These are phyloP conservation scores for Trametes sanguinea DNA, from an alignment of 768 basidiomycete species.

Conservation along the genomic window DNA sequence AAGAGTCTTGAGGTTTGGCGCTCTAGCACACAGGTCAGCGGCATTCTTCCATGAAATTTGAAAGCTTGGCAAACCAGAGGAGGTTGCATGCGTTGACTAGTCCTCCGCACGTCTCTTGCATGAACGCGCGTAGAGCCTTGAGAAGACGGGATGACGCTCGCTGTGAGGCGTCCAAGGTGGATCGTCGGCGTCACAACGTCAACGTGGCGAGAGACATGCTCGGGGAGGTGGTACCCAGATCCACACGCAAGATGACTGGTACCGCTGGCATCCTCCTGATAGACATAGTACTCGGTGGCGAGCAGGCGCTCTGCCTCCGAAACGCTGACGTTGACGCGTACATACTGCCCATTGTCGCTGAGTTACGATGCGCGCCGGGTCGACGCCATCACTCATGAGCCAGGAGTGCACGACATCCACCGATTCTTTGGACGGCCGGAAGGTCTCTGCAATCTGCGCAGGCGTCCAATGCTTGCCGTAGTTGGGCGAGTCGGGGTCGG, in stretches of 20 bases:
- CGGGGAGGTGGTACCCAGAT: constrained; percentile 63
- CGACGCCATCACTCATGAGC: constrained; percentile 46
- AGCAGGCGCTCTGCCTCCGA: constrained; percentile 48
- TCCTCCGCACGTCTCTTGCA: constrained; percentile 6
- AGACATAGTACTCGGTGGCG: constrained; percentile 55
- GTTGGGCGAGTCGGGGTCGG: constrained; percentile 50
- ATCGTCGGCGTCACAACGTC: constrained; percentile 74
- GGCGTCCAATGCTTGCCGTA: constrained; percentile 55
- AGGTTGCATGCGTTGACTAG: constrained; percentile 1
- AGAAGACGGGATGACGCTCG: background rate
- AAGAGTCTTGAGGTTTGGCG: too few species aligned
- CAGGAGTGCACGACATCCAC: constrained; percentile 45
- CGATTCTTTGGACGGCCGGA: constrained; percentile 46
- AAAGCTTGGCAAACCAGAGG: constrained; percentile 17
- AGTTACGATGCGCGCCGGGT: constrained; percentile 40
- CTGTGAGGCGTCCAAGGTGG: constrained; percentile 46
- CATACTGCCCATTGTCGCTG: constrained; percentile 44
- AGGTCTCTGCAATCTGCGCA: constrained; percentile 44
- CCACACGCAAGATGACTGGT: constrained; percentile 59
- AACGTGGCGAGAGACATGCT: constrained; percentile 55
- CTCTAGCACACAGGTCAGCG: too few species aligned
- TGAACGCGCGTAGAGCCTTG: too few species aligned
- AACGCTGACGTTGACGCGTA: constrained; percentile 43
- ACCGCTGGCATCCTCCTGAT: constrained; percentile 52
- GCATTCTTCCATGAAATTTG: background rate